phyloP scores from a whole-genome alignment of 1,139 yeast genomes.

The Diutina catenulata region DNA sequence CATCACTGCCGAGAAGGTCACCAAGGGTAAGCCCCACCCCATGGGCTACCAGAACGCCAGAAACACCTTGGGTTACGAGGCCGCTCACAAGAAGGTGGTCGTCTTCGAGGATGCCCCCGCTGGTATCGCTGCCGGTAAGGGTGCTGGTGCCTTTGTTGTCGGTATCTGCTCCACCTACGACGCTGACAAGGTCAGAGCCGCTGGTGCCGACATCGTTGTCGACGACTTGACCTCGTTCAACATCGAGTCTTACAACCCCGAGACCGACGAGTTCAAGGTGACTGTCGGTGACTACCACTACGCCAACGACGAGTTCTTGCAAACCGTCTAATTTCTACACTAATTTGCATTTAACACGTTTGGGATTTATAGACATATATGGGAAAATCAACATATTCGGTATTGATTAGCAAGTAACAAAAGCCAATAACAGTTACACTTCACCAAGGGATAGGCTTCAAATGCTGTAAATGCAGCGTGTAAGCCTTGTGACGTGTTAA shows the following conservation, averaged over 20 bases:
- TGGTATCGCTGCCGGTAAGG: constrained; percentile 76
- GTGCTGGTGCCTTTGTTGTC: constrained; percentile 71
- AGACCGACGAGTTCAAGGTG: constrained; percentile 37
- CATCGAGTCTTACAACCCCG: constrained; percentile 31
- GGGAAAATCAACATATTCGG: no score
- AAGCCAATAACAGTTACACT: no score
- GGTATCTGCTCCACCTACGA: constrained; percentile 78
- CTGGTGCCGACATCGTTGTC: constrained; percentile 76
- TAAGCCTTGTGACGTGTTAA: no score
- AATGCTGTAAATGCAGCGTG: no score
- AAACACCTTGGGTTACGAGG: constrained; percentile 41
- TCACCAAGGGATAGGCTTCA: no score
- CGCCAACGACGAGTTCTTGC: constrained; percentile 34
- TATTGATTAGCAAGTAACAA: no score
- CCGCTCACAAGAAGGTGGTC: constrained; percentile 37
- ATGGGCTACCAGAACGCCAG: constrained; percentile 66
- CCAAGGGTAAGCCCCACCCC: constrained; percentile 75
- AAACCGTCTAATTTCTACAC: constrained; percentile 15
- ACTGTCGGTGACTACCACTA: constrained; percentile 31
- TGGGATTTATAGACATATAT: no score
- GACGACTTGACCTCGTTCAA: constrained; percentile 47
- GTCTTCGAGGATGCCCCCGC: constrained; percentile 88
- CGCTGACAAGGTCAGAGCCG: constrained; percentile 52
- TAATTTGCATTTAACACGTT: no score
- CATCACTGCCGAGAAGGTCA: constrained; percentile 71